A percentile compares a stretch with the other conserved stretches of the same genome.
These are phyloP conservation scores for Erysimum cheiri DNA, from an alignment of 441 rosid species.

Conservation along the genomic window DNA sequence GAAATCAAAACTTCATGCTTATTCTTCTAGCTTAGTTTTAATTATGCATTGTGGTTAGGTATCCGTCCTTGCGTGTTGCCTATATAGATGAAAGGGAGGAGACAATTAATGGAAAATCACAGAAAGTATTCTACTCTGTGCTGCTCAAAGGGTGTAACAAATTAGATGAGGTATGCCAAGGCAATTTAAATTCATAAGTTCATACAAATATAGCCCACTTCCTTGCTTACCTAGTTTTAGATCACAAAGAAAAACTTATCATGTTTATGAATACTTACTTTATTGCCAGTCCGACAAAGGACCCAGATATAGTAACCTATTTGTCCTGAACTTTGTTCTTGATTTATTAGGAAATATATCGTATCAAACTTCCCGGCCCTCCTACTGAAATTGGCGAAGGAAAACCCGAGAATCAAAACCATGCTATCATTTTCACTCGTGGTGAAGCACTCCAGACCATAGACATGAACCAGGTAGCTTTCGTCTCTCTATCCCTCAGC, in stretches of 20 bases:
- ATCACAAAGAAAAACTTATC: slow-evolving; percentile 1
- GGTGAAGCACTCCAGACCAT: slow-evolving; percentile 99
- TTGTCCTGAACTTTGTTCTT: slow-evolving; percentile 25
- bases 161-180: slow-evolving; percentile 73
- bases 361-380: slow-evolving; percentile 97
- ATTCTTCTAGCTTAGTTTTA: slow-evolving; percentile 35
- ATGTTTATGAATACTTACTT: background rate
- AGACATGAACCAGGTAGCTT: slow-evolving; percentile 93
- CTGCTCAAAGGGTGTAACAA: slow-evolving; percentile 86
- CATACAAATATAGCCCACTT: background rate
- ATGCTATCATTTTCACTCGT: slow-evolving; percentile 97
- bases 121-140: slow-evolving; percentile 77
- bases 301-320: background rate
- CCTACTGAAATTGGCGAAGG: slow-evolving; percentile 98
- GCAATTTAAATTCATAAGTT: slow-evolving; percentile 7
- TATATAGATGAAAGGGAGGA: slow-evolving; percentile 90
- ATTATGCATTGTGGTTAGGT: slow-evolving; percentile 49
- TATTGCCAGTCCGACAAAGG: background rate
- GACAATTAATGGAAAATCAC: slow-evolving; percentile 56
- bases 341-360: slow-evolving; percentile 85
- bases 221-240: slow-evolving; percentile 6
- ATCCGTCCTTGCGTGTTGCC: slow-evolving; percentile 91
- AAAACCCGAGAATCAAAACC: slow-evolving; percentile 99
- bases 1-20: slow-evolving; percentile 13
- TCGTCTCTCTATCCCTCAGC: slow-evolving; percentile 22